Evolutionary conservation across 139 green algal species (phyloP), one percentile per base, ranked within the genome.

Genomic region (Astrephomene gubernaculifera): DNA sequence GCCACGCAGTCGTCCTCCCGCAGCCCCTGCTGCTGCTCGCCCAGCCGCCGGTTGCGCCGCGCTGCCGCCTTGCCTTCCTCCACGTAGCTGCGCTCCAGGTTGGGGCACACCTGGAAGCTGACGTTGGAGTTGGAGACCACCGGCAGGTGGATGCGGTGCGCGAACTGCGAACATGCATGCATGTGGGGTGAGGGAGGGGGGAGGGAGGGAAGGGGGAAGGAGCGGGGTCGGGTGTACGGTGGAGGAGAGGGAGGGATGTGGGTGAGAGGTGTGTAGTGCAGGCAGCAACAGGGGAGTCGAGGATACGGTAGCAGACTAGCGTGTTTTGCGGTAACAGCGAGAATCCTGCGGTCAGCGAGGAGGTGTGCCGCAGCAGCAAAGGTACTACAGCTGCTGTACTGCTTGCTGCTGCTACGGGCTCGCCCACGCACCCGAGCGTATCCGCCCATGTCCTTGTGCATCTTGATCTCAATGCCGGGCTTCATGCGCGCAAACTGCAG

Each of bases 401-500:
- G n/a, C n/a, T n/a, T 41, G 31, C 2, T 38, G 31, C 63, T 10
- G 31, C 31, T 3, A 67, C 57, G 57, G 57, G 4, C 63, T n/a
- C n/a, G 10, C 2, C 36, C 36, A 5, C 70, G 39, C 60, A 87
- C 69, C 41, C 33, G 29, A 12, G 92, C 87, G 67, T 96, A 96
- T 9, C 89, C 93, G 12, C 94, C 94, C n/a, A 82, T 91, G 83
- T 96, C 92, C 10, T 79, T 57, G 84, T 89, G 75, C 43, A 72
- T 38, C 61, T 87, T 88, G 75, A 95, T 94, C 4, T 74, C 27
- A 6, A 72, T 72, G 19, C 79, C 81, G 0, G 92, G 89, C 61
- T 86, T 88, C 93, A 96, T 95, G 45, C 85, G 78, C 0, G 94
- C 90, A 14, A 96, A 86, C 87, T 96, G 94, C 80, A 95, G 61